phyloP scores from a whole-genome alignment of 2,329 filamentous ascomycete species.

The Colletotrichum sp. region DNA sequence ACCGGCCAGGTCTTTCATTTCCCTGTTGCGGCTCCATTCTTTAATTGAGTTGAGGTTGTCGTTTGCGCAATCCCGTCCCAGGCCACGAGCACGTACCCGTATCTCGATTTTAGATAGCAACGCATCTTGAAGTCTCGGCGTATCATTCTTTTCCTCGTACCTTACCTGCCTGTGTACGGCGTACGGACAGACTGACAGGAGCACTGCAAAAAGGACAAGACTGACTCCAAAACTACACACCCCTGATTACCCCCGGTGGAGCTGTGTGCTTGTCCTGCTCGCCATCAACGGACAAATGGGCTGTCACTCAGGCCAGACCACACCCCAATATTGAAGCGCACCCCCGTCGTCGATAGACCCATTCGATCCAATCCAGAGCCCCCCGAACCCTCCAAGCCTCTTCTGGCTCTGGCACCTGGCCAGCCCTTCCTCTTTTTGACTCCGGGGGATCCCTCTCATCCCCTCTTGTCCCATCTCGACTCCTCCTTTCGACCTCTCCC shows the following conservation, averaged over 20 bases:
- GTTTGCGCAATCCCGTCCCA: conserved; percentile 15
- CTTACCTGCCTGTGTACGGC: too few relatives aligned
- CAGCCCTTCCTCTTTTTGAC: conserved; percentile 4
- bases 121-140: neutral
- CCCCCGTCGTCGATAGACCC: neutral
- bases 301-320: conserved; percentile 8
- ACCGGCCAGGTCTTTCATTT: neutral
- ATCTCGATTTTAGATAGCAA: neutral
- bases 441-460: conserved; percentile 6
- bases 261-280: neutral
- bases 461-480: neutral
- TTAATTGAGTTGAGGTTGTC: neutral
- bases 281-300: conserved; percentile 6
- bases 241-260: neutral
- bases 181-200: neutral
- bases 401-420: neutral
- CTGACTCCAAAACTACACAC: neutral
- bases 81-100: neutral
- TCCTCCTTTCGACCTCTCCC: neutral
- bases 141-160: neutral
- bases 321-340: neutral
- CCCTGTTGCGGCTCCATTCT: neutral
- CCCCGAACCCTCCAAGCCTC: neutral
- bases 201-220: neutral
- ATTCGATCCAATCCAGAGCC: neutral